Percentiles rank a stretch among this genome's conserved stretches.
Evolutionary conservation across 2,329 filamentous ascomycete species (phyloP).

Genomic region (Nannizzia gypsea): DNA sequence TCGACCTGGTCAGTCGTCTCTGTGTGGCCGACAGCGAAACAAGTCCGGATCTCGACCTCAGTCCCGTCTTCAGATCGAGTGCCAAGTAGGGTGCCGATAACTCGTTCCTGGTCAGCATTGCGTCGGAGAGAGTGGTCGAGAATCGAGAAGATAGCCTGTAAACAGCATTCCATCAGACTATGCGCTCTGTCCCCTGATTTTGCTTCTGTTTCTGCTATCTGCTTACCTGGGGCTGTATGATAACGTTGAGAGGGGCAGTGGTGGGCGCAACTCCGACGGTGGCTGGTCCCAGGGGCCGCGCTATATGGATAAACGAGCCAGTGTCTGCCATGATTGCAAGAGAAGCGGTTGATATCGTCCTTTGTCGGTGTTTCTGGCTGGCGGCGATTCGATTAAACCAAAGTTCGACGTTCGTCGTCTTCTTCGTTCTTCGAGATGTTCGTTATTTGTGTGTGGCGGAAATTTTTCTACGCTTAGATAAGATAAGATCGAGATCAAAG

Average conservation of each 20-base stretch:
- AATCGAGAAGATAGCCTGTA: slow-evolving; percentile 52
- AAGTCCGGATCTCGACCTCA: slow-evolving; percentile 89
- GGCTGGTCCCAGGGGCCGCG: slow-evolving; percentile 77
- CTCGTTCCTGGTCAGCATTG: slow-evolving; percentile 82
- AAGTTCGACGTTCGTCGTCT: background rate
- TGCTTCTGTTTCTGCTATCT: background rate
- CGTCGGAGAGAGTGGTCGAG: slow-evolving; percentile 87
- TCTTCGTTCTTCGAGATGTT: slow-evolving; percentile 9
- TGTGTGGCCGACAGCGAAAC: slow-evolving; percentile 96
- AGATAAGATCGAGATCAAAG: slow-evolving; percentile 26
- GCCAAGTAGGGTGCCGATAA: slow-evolving; percentile 91
- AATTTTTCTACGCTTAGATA: slow-evolving; percentile 39
- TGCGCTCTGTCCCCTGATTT: background rate
- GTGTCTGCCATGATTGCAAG: slow-evolving; percentile 56
- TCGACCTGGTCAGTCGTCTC: slow-evolving; percentile 98
- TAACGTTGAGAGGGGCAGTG: slow-evolving; percentile 83
- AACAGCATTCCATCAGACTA: background rate
- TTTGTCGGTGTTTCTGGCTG: background rate
- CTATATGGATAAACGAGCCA: slow-evolving; percentile 87
- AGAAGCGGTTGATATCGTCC: background rate
- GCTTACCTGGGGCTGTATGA: slow-evolving; percentile 85
- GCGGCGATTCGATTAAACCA: background rate
- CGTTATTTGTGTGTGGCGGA: slow-evolving; percentile 14
- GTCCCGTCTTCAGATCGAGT: slow-evolving; percentile 90
- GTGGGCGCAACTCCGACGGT: slow-evolving; percentile 67